Conservation (phyloP, 306 rosid genomes). For the Rosa lucieae region DNA sequence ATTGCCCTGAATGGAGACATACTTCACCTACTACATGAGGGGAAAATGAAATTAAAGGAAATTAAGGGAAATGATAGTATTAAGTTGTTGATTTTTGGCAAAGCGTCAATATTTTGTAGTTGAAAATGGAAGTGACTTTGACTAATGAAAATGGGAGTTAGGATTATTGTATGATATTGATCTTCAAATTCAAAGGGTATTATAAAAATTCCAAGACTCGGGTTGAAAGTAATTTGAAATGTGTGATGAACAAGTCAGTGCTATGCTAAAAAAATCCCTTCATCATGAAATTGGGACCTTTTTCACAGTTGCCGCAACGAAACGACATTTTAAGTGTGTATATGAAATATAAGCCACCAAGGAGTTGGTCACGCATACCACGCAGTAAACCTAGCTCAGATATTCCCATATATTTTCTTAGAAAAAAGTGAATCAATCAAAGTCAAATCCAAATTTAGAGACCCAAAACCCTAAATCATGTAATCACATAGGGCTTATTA, state of each 20-base stretch:
- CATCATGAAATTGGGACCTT: neutral
- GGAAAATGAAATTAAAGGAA: neutral
- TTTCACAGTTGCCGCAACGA: neutral
- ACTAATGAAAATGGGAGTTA: neutral
- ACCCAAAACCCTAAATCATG: neutral
- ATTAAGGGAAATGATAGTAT: neutral
- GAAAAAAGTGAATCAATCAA: neutral
- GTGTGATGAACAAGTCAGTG: neutral
- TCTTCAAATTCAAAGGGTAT: constrained; percentile 1
- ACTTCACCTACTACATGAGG: neutral
- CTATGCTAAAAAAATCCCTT: neutral
- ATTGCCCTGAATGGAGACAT: neutral
- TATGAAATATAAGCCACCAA: neutral
- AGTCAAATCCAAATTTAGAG: neutral
- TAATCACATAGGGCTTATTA: neutral
- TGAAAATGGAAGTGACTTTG: constrained; percentile 11
- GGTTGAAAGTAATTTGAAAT: constrained; percentile 3
- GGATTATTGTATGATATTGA: neutral
- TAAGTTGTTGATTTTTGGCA: neutral
- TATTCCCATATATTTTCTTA: neutral
- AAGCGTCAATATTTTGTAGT: constrained; percentile 1
- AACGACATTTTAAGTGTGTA: neutral
- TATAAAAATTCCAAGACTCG: constrained; percentile 3
- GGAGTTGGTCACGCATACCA: neutral
- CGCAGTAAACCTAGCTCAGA: neutral